Base-by-base conservation (phyloP, 345 rosid species). In the Gossypium raimondii region DNA sequence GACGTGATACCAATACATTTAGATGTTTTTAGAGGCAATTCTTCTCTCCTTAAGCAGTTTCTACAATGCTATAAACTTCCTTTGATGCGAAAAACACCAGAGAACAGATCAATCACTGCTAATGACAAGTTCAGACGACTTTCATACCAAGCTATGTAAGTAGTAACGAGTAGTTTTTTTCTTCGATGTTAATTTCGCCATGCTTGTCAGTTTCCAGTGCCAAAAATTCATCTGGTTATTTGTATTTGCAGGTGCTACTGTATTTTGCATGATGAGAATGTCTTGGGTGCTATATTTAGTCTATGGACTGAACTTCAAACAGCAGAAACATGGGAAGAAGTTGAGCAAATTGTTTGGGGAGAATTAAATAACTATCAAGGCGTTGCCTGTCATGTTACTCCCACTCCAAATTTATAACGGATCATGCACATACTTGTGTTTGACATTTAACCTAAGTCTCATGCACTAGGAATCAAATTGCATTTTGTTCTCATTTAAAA, bases 81-180 rank as follows among this genome's bases (percentile, higher is more conserved):
- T 38, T 75, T 94, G 41, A 76, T 84, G 72, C 82, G 78, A 84
- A 75, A 82, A 20, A 82, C 25, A 77, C 65, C 66, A 7, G 68
- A 81, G 24, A 66, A 77, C 11, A 80, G 75, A 57, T 57, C 62
- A 13, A 4, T 57, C n/a, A 83, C 79, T 62, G 57, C 76, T 70
- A 61, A 59, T 68, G 82, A 85, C 67, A 87, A 84, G 83, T 86
- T 79, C 60, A 57, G 72, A 24, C 83, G 82, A 72, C 90, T 87
- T 56, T 94, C 98, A 7, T 94, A 92, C 88, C 97, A 89, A 73
- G 87, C 94, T 69, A 90, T 92, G 98, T 92, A 84, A 92, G 97
- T 78, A 73, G 53, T 22, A 17, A 43, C 73, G 12, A 20, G 14
- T 48, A 16, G 64, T 20, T 24, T 16, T 11, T 27, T 24, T 52